phyloP scores from a whole-genome alignment of 106 monocot genomes.

The Acanthochlamys bracteata region DNA sequence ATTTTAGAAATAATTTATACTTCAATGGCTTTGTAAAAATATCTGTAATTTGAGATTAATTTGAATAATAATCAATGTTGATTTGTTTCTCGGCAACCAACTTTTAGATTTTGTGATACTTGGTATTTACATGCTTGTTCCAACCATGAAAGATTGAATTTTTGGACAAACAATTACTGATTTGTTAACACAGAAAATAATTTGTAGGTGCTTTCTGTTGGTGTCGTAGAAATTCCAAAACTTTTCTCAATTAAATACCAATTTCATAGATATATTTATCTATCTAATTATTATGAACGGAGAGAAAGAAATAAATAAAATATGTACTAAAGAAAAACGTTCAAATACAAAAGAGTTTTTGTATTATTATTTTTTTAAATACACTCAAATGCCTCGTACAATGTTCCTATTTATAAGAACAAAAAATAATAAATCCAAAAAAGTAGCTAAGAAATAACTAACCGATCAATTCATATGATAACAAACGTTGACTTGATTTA shows the following conservation, averaged over 20 bases:
- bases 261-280: too few species aligned
- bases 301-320: too few species aligned
- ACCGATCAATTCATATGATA: too few species aligned
- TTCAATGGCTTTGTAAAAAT: slow-evolving; percentile 6
- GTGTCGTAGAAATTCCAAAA: not conserved
- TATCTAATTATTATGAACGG: too few species aligned
- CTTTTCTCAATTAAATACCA: not conserved
- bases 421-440: too few species aligned
- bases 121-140: slow-evolving; percentile 2
- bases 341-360: too few species aligned
- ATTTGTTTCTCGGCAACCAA: not conserved
- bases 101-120: not conserved
- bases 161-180: not conserved
- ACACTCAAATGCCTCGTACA: too few species aligned
- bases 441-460: too few species aligned
- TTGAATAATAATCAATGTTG: not conserved
- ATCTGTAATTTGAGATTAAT: not conserved
- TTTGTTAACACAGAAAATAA: slow-evolving; percentile 2
- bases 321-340: too few species aligned
- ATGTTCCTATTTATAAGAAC: too few species aligned
- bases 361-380: too few species aligned
- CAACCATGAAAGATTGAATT: slow-evolving; percentile 1
- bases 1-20: not conserved
- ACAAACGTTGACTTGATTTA: too few species aligned
- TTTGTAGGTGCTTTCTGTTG: not conserved